These are phyloP conservation scores for Suillus alpinus DNA, from an alignment of 768 basidiomycete species.

Conservation along the genomic window DNA sequence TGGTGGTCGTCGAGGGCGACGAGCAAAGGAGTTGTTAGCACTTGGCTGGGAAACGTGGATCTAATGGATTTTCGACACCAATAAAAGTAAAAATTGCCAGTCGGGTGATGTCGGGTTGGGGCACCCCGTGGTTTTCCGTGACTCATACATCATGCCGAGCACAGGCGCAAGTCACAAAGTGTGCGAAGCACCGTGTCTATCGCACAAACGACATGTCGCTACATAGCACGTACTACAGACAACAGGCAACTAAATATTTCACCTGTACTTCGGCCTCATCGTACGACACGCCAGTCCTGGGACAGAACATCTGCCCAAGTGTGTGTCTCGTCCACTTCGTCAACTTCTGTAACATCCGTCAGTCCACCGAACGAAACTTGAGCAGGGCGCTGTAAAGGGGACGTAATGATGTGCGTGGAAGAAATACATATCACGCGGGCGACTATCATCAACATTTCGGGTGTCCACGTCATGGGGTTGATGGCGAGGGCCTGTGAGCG, in stretches of 20 bases:
- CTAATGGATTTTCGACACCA: neutral
- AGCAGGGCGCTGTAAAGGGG: constrained; percentile 14
- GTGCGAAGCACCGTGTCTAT: neutral
- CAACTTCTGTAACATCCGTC: constrained; percentile 17
- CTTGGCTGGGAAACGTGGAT: neutral
- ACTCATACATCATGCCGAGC: constrained; percentile 10
- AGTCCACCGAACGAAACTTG: constrained; percentile 29
- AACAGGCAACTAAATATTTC: neutral
- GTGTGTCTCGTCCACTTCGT: constrained; percentile 18
- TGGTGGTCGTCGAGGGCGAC: constrained; percentile 4
- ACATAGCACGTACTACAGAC: neutral
- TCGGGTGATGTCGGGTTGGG: constrained; percentile 21
- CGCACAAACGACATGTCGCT: neutral
- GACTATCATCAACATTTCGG: constrained; percentile 52
- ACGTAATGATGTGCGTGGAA: constrained; percentile 16
- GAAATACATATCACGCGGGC: constrained; percentile 33
- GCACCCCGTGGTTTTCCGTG: neutral
- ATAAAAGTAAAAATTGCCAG: constrained; percentile 15
- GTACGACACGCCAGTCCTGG: constrained; percentile 31
- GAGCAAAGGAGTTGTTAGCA: neutral
- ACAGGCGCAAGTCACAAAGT: constrained; percentile 8
- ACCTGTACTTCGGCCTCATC: constrained; percentile 18
- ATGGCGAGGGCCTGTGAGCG: constrained; percentile 51
- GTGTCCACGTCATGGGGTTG: constrained; percentile 56
- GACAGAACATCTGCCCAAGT: constrained; percentile 28